Conservation (phyloP, 495 filamentous ascomycete genomes). For the Xanthoparmelia taractica region DNA sequence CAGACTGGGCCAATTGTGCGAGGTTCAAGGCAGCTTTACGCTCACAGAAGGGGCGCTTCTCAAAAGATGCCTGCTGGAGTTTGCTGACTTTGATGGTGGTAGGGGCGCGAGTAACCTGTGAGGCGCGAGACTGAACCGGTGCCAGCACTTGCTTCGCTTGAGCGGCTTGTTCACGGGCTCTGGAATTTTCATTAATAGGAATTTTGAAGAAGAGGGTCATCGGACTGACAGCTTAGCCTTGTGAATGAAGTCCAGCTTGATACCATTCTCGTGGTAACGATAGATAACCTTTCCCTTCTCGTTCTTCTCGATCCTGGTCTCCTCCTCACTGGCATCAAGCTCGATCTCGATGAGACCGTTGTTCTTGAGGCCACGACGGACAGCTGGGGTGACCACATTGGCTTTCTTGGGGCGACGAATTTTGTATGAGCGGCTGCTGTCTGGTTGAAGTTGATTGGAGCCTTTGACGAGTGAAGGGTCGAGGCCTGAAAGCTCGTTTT, state of each 20-base stretch:
- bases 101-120: background rate
- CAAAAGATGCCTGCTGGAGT: slow-evolving; percentile 11
- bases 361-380: slow-evolving; percentile 56
- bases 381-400: slow-evolving; percentile 35
- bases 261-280: slow-evolving; percentile 60
- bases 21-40: slow-evolving; percentile 24
- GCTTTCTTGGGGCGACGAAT: slow-evolving; percentile 51
- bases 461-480: slow-evolving; percentile 29
- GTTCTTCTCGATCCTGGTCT: slow-evolving; percentile 45
- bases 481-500: slow-evolving; percentile 49
- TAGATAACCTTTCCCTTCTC: slow-evolving; percentile 50
- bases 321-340: slow-evolving; percentile 50
- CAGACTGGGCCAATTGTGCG: slow-evolving; percentile 19
- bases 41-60: slow-evolving; percentile 18
- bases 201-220: background rate
- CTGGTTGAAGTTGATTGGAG: slow-evolving; percentile 21
- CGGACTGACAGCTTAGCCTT: slow-evolving; percentile 34
- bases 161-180: slow-evolving; percentile 9
- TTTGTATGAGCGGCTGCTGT: slow-evolving; percentile 28
- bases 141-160: slow-evolving; percentile 7
- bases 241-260: slow-evolving; percentile 66
- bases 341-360: slow-evolving; percentile 75
- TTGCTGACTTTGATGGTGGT: slow-evolving; percentile 10
- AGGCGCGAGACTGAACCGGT: background rate
- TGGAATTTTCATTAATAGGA: background rate